phyloP scores from a whole-genome alignment of 331 rosid species.

The Malus hybrid region DNA sequence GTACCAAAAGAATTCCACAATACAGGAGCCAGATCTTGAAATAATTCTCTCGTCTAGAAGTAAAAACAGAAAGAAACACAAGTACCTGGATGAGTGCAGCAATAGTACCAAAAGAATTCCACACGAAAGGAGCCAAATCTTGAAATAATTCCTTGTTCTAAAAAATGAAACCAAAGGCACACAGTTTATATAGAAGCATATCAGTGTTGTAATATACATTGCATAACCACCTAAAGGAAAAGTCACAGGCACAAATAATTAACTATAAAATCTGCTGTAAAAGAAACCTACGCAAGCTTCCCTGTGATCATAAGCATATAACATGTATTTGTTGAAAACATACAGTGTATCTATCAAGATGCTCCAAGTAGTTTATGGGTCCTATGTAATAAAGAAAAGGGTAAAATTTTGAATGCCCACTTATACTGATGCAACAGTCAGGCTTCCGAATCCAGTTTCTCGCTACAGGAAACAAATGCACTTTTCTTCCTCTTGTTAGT shows the following conservation, averaged over 20 bases:
- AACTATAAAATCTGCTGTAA: too few species aligned
- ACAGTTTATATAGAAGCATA: conserved; percentile 6
- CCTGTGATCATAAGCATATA: background rate
- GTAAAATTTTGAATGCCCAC: background rate
- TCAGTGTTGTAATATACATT: background rate
- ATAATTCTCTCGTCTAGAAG: conserved; percentile 46
- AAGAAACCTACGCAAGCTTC: too few species aligned
- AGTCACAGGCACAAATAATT: background rate
- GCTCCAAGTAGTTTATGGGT: background rate
- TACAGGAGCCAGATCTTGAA: conserved; percentile 60
- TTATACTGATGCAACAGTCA: background rate
- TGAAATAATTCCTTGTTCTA: conserved; percentile 51
- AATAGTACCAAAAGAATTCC: conserved; percentile 42
- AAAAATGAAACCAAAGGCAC: conserved; percentile 22
- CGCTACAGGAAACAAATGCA: background rate
- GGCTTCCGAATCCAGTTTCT: background rate
- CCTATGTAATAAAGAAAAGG: background rate
- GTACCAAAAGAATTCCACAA: conserved; percentile 60
- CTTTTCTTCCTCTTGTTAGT: background rate
- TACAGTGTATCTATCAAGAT: background rate
- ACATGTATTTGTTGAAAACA: background rate
- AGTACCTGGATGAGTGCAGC: conserved; percentile 36
- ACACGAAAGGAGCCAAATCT: conserved; percentile 45
- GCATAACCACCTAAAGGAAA: background rate
- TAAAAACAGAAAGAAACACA: conserved; percentile 19